Evolutionary conservation across 306 rosid species (phyloP).

Genomic region (Medicago lupulina): DNA sequence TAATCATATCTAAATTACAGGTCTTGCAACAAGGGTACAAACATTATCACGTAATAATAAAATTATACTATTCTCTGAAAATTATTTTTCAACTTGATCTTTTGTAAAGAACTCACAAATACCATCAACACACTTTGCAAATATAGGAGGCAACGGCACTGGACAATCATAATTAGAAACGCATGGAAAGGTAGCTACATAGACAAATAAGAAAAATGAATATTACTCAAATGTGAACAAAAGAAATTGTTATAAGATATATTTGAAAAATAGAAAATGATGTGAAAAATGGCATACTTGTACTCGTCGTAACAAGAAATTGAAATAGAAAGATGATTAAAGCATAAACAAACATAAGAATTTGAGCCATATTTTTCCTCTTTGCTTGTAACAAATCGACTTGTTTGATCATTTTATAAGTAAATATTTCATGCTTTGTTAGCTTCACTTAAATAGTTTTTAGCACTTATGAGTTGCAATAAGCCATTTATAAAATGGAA

Average conservation of each 20-base stretch:
- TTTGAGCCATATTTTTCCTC: background rate
- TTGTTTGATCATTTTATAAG: too few species aligned
- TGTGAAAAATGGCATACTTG: background rate
- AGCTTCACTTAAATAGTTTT: too few species aligned
- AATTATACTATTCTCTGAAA: background rate
- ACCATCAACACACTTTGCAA: background rate
- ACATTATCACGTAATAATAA: background rate
- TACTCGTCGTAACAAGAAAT: background rate
- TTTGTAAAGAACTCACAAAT: background rate
- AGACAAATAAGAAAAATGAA: background rate
- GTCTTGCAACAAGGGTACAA: background rate
- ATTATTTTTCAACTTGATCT: background rate
- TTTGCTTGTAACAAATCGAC: too few species aligned
- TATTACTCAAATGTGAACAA: background rate
- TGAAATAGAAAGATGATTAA: background rate
- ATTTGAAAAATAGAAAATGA: background rate
- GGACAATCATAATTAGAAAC: background rate
- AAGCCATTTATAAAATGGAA: too few species aligned
- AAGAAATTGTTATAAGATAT: background rate
- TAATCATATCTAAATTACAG: too few species aligned
- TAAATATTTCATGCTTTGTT: too few species aligned
- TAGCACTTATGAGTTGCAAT: too few species aligned
- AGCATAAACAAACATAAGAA: background rate
- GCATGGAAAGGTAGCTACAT: background rate
- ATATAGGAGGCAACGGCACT: accelerated